Evolutionary conservation across 305 asterid species (phyloP).

Genomic region (Fraxinus dipetala): DNA sequence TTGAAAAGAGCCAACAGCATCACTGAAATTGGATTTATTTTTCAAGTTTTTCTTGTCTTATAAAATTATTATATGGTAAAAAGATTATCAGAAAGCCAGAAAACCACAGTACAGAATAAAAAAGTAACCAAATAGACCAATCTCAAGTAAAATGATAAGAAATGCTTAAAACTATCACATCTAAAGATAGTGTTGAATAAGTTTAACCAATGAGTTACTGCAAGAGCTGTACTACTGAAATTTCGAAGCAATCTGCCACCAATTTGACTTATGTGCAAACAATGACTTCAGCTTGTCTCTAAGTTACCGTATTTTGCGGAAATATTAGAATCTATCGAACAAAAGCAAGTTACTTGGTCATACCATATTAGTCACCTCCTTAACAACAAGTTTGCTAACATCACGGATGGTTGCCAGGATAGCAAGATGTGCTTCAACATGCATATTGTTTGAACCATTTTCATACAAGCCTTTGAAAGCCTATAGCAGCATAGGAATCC

Average conservation of each 20-base stretch:
- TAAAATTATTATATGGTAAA: not conserved
- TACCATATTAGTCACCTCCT: constrained; percentile 99
- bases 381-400: constrained; percentile 95
- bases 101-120: not conserved
- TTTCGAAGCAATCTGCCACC: not conserved
- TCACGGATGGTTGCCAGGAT: constrained; percentile 86
- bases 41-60: not conserved
- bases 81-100: not conserved
- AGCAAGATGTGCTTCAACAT: constrained; percentile 75
- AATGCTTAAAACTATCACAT: not conserved
- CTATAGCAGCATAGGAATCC: constrained; percentile 37
- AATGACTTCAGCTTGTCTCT: not conserved
- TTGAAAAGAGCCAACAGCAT: not conserved
- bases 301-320: not conserved
- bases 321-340: not conserved
- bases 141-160: not conserved
- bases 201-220: constrained; percentile 1
- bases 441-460: constrained; percentile 67
- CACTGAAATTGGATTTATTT: not conserved
- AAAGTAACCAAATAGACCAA: not conserved
- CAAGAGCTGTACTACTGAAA: not conserved
- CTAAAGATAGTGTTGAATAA: not conserved
- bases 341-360: constrained; percentile 19
- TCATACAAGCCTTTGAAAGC: constrained; percentile 91
- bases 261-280: not conserved